phyloP scores from a whole-genome alignment of 2,329 filamentous ascomycete genomes.

The Trichoderma sp. region DNA sequence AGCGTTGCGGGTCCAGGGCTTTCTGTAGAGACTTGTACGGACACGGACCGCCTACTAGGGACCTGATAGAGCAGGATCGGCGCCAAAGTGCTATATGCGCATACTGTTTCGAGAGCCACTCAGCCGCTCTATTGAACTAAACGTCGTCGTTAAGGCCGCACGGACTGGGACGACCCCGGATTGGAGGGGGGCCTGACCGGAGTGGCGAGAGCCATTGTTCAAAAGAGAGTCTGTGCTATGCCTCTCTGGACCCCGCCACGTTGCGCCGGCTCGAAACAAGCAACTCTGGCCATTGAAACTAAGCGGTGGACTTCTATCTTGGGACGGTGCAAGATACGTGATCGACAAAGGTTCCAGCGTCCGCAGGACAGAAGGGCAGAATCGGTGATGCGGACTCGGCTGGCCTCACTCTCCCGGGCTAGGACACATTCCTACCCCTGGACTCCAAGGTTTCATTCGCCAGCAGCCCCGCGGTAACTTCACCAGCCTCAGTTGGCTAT shows the following conservation, averaged over 20 bases:
- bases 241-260: constrained; percentile 1
- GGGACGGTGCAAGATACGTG: constrained; percentile 13
- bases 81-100: not conserved
- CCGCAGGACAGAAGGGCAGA: constrained; percentile 10
- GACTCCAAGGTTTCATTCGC: constrained; percentile 5
- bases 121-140: no score
- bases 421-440: not conserved
- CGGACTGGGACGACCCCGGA: not conserved
- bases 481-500: constrained; percentile 3
- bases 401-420: constrained; percentile 1
- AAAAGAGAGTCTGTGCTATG: not conserved
- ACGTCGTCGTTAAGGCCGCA: not conserved
- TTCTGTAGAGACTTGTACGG: not conserved
- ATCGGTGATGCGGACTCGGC: constrained; percentile 15
- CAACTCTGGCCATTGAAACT: constrained; percentile 5
- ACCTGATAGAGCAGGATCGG: constrained; percentile 15
- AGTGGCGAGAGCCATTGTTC: constrained; percentile 12
- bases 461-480: not conserved
- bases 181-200: not conserved
- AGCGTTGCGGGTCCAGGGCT: not conserved
- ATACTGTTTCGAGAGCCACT: not conserved
- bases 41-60: not conserved
- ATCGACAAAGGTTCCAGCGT: constrained; percentile 24
- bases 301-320: constrained; percentile 23
- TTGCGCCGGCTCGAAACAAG: constrained; percentile 4